These are phyloP conservation scores for Glycine soja DNA, from an alignment of 306 rosid species.

Conservation along the genomic window DNA sequence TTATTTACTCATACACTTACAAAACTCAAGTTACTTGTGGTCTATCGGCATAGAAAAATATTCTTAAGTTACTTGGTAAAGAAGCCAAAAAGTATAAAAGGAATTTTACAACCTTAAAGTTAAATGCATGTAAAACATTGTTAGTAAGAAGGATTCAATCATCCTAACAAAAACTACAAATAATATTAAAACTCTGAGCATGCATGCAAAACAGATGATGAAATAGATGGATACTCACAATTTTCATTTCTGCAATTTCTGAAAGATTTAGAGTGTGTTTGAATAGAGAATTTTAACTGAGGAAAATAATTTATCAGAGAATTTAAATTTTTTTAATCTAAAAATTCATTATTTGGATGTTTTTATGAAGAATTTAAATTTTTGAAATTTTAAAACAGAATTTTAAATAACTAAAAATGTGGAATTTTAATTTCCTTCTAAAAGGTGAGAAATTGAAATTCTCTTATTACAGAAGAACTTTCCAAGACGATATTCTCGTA, in stretches of 20 bases:
- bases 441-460: too few species aligned
- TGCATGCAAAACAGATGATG: constrained; percentile 37
- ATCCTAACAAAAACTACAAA: constrained; percentile 26
- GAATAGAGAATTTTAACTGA: too few species aligned
- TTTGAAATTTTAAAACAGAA: too few species aligned
- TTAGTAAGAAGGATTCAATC: constrained; percentile 25
- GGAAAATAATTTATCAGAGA: too few species aligned
- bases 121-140: constrained; percentile 20
- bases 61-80: constrained; percentile 17
- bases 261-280: constrained; percentile 87
- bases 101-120: constrained; percentile 15
- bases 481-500: too few species aligned
- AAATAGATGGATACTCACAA: constrained; percentile 67
- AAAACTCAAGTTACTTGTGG: not conserved
- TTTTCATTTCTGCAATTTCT: constrained; percentile 98
- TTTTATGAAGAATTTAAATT: too few species aligned
- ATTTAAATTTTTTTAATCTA: too few species aligned
- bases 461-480: too few species aligned
- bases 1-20: too few species aligned
- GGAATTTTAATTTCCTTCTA: too few species aligned
- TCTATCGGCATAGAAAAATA: not conserved
- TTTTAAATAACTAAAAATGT: too few species aligned
- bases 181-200: constrained; percentile 13
- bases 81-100: constrained; percentile 3
- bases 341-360: too few species aligned